phyloP scores from a whole-genome alignment of 495 filamentous ascomycete species.

The Aspergillus biplanus region DNA sequence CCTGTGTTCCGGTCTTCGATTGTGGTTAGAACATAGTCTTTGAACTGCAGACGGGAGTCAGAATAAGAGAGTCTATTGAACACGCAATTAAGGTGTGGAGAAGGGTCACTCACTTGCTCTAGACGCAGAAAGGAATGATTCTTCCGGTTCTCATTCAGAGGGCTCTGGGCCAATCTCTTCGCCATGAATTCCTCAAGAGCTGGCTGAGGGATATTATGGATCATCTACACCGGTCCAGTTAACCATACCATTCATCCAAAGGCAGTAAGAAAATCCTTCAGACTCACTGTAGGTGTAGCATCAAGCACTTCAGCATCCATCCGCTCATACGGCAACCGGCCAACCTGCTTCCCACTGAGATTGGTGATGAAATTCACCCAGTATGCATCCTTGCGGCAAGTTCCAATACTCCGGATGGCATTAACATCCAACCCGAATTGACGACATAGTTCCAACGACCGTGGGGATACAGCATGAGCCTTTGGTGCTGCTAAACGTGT shows the following conservation, averaged over 20 bases:
- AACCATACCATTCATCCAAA: neutral
- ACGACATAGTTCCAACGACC: slow-evolving; percentile 35
- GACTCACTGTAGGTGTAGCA: slow-evolving; percentile 31
- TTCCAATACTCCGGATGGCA: slow-evolving; percentile 29
- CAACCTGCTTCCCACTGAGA: slow-evolving; percentile 31
- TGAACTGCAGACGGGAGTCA: slow-evolving; percentile 13
- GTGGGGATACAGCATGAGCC: slow-evolving; percentile 34
- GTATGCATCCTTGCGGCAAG: slow-evolving; percentile 27
- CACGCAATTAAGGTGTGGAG: too few relatives aligned
- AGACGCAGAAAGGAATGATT: slow-evolving; percentile 29
- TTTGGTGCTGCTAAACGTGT: slow-evolving; percentile 34
- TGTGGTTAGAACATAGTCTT: slow-evolving; percentile 24
- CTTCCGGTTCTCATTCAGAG: slow-evolving; percentile 27
- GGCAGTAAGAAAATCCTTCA: neutral
- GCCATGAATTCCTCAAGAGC: slow-evolving; percentile 27
- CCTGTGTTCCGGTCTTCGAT: slow-evolving; percentile 26
- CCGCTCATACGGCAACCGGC: slow-evolving; percentile 35
- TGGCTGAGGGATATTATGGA: slow-evolving; percentile 40
- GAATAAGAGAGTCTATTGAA: neutral
- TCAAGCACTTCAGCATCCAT: slow-evolving; percentile 34
- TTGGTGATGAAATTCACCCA: slow-evolving; percentile 38
- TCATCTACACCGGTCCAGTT: slow-evolving; percentile 28
- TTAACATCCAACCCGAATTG: slow-evolving; percentile 35
- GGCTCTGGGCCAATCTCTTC: slow-evolving; percentile 8
- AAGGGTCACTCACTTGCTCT: slow-evolving; percentile 23